Evolutionary conservation across 2,329 filamentous ascomycete genomes (phyloP).

Genomic region (Ophiostoma pallidulum): DNA sequence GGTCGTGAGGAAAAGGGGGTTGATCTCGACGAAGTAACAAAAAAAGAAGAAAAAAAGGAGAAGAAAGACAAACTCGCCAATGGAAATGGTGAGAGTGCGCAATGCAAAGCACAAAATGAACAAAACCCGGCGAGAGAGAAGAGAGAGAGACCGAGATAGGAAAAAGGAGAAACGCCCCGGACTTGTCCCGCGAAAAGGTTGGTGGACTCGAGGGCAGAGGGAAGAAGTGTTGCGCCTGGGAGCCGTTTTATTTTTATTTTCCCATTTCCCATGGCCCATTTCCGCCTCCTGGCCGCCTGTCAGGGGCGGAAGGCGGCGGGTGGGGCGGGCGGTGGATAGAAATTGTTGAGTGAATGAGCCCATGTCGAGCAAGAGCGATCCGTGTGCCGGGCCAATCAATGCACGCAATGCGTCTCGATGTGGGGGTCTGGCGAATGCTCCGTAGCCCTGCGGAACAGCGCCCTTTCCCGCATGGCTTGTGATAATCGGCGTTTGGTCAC

Average conservation of each 20-base stretch:
- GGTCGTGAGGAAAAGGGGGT: neutral
- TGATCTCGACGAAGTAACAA: neutral
- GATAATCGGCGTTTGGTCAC: neutral
- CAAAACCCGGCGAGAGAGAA: neutral
- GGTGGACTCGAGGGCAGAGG: neutral
- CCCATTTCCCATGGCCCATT: too few relatives aligned
- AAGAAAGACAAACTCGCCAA: neutral
- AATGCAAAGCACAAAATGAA: conserved; percentile 6
- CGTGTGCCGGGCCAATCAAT: conserved; percentile 17
- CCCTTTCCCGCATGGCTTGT: too few relatives aligned
- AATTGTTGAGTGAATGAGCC: conserved; percentile 17
- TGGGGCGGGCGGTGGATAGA: conserved; percentile 3
- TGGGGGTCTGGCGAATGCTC: neutral
- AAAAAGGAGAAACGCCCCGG: conserved; percentile 4
- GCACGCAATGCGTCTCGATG: neutral
- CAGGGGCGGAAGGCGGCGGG: conserved; percentile 5
- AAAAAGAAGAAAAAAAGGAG: neutral
- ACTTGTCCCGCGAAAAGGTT: conserved; percentile 8
- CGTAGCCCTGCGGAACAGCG: too few relatives aligned
- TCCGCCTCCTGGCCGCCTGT: neutral
- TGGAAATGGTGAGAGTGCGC: conserved; percentile 3
- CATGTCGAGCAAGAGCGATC: conserved; percentile 14
- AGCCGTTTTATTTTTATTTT: conserved; percentile 10
- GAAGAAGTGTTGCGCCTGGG: neutral
- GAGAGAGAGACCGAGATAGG: conserved; percentile 3